Conservation (phyloP, 1,284 basidiomycete species). For the Sanghuangporus weigelae region DNA sequence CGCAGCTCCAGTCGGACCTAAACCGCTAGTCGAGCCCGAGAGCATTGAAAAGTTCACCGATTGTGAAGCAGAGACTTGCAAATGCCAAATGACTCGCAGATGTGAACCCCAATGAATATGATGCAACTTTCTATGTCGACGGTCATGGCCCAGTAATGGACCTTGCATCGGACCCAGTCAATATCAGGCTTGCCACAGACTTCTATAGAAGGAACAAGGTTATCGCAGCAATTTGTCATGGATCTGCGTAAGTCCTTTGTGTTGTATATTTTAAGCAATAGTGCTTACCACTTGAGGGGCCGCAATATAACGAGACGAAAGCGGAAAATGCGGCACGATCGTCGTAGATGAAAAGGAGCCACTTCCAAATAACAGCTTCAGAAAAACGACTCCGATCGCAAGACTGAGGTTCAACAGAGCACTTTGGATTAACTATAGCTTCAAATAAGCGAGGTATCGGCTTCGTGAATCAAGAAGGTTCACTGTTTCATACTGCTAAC, state of each 20-base stretch:
- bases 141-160: conserved; percentile 73
- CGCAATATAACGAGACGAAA: too few species aligned
- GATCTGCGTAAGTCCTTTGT: conserved; percentile 41
- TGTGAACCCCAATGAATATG: conserved; percentile 57
- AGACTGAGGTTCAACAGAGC: too few species aligned
- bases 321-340: too few species aligned
- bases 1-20: conserved; percentile 65
- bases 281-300: too few species aligned
- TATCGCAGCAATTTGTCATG: conserved; percentile 70
- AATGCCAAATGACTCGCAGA: conserved; percentile 58
- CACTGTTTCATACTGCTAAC: too few species aligned
- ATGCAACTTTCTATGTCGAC: conserved; percentile 74
- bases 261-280: too few species aligned
- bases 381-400: too few species aligned
- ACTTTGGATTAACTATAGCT: too few species aligned
- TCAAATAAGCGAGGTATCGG: too few species aligned
- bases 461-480: too few species aligned
- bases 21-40: conserved; percentile 64
- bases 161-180: conserved; percentile 51
- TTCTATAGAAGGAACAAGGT: conserved; percentile 59
- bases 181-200: conserved; percentile 55
- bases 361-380: too few species aligned
- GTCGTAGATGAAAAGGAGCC: too few species aligned
- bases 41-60: conserved; percentile 58
- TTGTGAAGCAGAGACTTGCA: conserved; percentile 53